Evolutionary conservation across 1,284 basidiomycete genomes (phyloP).

Genomic region (Vanrija sp.): DNA sequence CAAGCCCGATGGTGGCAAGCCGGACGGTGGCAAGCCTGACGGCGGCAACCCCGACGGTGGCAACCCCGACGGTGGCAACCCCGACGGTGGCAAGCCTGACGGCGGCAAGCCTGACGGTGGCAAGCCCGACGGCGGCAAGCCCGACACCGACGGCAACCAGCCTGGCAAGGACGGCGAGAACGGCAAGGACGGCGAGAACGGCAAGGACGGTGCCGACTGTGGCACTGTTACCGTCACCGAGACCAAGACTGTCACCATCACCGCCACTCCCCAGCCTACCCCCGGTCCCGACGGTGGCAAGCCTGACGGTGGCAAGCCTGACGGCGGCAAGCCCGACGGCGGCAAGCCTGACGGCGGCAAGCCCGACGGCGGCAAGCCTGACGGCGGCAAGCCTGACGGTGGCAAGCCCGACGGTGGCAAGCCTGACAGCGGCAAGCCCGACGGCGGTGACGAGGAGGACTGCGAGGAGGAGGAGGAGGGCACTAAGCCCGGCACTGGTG

Average conservation of each 20-base stretch:
- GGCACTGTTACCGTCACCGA: constrained; percentile 4
- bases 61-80: constrained; percentile 27
- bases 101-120: neutral
- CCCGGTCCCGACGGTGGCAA: neutral
- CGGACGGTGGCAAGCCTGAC: neutral
- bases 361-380: too few relatives aligned
- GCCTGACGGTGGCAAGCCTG: neutral
- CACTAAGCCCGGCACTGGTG: too few relatives aligned
- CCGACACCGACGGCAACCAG: neutral
- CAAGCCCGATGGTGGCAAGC: constrained; percentile 11
- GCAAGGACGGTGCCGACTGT: neutral
- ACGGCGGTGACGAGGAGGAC: too few relatives aligned
- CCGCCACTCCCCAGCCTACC: neutral
- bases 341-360: too few relatives aligned
- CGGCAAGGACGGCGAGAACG: neutral
- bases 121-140: neutral
- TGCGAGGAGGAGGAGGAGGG: too few relatives aligned
- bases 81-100: neutral
- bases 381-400: neutral
- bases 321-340: too few relatives aligned
- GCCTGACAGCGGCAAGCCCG: too few relatives aligned
- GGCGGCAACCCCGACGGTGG: neutral
- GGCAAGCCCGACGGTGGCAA: too few relatives aligned
- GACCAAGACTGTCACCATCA: neutral
- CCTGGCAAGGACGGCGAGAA: neutral